These are phyloP conservation scores for Bruguiera sexangula DNA, from an alignment of 345 rosid species.

Conservation along the genomic window DNA sequence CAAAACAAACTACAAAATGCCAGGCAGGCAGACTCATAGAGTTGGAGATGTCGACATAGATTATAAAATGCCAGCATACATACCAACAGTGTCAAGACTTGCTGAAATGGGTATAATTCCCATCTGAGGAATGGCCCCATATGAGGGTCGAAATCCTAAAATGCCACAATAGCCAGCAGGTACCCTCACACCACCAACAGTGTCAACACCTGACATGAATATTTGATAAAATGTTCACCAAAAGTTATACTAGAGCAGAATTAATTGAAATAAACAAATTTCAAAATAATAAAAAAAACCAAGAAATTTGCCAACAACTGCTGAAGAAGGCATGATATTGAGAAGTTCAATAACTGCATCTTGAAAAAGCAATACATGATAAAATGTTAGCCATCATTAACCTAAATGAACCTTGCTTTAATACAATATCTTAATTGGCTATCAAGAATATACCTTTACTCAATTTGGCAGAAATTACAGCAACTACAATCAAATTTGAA, in stretches of 20 bases:
- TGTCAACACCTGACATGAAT: constrained; percentile 65
- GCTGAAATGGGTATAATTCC: constrained; percentile 68
- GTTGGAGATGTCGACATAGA: not conserved
- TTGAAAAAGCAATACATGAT: not conserved
- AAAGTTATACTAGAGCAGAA: not conserved
- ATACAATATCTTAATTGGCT: not conserved
- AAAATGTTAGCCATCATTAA: not conserved
- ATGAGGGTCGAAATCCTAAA: constrained; percentile 79
- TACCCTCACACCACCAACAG: constrained; percentile 87
- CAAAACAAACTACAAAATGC: not conserved
- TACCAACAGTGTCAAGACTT: constrained; percentile 89
- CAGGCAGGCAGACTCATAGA: not conserved
- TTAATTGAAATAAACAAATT: too few species aligned
- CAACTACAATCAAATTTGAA: too few species aligned
- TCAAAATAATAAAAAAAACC: too few species aligned
- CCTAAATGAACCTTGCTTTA: not conserved
- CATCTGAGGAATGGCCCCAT: constrained; percentile 54
- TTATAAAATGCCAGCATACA: constrained; percentile 18
- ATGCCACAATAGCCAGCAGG: constrained; percentile 85
- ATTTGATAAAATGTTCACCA: constrained; percentile 4
- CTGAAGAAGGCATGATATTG: too few species aligned
- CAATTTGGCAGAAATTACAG: not conserved
- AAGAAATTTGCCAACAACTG: too few species aligned
- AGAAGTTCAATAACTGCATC: not conserved
- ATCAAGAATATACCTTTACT: not conserved